Evolutionary conservation across 192 early-diverging fungal genomes (phyloP).

Genomic region (Nowakowskiella sp.): DNA sequence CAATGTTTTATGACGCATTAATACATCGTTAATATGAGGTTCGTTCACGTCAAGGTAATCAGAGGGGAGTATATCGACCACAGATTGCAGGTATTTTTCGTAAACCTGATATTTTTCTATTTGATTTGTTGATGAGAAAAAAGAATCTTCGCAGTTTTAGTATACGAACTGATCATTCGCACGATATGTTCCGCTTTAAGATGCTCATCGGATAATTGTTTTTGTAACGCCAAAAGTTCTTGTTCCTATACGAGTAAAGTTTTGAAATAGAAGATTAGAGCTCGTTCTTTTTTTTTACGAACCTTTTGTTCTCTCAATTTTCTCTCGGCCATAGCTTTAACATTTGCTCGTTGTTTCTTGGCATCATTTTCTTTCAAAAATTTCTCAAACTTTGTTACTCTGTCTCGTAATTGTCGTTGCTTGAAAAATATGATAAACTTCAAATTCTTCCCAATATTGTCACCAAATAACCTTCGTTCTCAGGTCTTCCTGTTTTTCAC

Average conservation of each 20-base stretch:
- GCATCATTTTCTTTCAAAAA: slow-evolving; percentile 61
- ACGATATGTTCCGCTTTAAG: slow-evolving; percentile 33
- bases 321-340: slow-evolving; percentile 45
- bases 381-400: slow-evolving; percentile 58
- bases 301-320: slow-evolving; percentile 52
- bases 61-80: slow-evolving; percentile 46
- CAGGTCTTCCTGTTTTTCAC: slow-evolving; percentile 55
- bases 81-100: slow-evolving; percentile 49
- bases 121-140: slow-evolving; percentile 10
- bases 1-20: slow-evolving; percentile 55
- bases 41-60: slow-evolving; percentile 56
- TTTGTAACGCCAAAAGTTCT: slow-evolving; percentile 32
- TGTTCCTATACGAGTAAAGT: slow-evolving; percentile 31
- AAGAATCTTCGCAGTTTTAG: background rate
- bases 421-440: slow-evolving; percentile 7
- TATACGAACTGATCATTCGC: slow-evolving; percentile 37
- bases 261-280: background rate
- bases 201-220: slow-evolving; percentile 33
- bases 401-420: slow-evolving; percentile 57
- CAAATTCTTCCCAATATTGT: background rate
- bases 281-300: background rate
- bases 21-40: slow-evolving; percentile 56
- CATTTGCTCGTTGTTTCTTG: slow-evolving; percentile 49
- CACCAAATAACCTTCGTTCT: slow-evolving; percentile 35
- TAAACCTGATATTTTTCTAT: slow-evolving; percentile 47